A percentile compares a stretch with the other conserved stretches of the same genome.
Conservation (phyloP, 164 flowering plant genomes). For the Santalum album region DNA sequence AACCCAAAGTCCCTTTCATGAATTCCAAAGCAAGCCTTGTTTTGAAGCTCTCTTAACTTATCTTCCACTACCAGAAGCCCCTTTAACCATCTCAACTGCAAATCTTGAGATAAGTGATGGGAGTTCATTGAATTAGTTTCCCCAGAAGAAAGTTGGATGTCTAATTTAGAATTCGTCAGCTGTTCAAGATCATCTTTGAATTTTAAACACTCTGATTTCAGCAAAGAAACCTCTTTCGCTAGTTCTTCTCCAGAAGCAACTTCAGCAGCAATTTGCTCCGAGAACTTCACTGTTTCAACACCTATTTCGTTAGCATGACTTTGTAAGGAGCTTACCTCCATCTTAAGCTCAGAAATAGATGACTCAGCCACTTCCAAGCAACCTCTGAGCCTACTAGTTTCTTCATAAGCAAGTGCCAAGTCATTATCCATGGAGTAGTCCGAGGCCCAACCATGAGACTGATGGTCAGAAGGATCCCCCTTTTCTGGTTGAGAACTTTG, state of each 20-base stretch:
- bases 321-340: conserved; percentile 61
- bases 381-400: conserved; percentile 54
- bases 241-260: conserved; percentile 61
- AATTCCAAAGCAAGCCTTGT: conserved; percentile 32
- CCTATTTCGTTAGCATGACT: conserved; percentile 61
- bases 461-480: conserved; percentile 42
- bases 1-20: conserved; percentile 36
- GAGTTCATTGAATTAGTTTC: conserved; percentile 7
- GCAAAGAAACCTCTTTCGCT: conserved; percentile 49
- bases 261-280: conserved; percentile 52
- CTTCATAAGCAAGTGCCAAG: conserved; percentile 54
- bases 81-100: conserved; percentile 34
- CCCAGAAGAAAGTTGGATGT: conserved; percentile 10
- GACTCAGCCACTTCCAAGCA: conserved; percentile 71
- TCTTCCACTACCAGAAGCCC: conserved; percentile 52
- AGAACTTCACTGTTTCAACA: conserved; percentile 48
- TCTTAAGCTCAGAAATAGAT: conserved; percentile 58
- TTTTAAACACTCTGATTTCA: conserved; percentile 62
- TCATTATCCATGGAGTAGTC: conserved; percentile 56
- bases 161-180: conserved; percentile 25
- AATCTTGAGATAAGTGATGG: conserved; percentile 18
- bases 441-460: conserved; percentile 49
- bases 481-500: conserved; percentile 38
- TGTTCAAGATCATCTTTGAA: conserved; percentile 49
- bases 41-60: conserved; percentile 44